Conservation (phyloP, 352 stramenopile genomes). For the Thalassiosira mediterranea region DNA sequence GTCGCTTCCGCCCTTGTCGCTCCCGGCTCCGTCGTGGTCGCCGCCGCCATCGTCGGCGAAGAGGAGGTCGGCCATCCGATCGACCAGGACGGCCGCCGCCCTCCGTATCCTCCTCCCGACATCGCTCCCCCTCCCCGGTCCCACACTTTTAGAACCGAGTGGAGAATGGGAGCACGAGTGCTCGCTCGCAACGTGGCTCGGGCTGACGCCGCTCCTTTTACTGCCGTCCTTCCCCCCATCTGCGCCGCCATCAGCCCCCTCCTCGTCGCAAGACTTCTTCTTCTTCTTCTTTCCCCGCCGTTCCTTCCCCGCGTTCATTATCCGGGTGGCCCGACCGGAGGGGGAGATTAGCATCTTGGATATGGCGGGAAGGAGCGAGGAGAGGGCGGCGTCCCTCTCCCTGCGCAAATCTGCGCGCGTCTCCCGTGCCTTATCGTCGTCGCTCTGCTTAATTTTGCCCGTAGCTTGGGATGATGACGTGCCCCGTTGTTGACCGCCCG, state of each 20-base stretch:
- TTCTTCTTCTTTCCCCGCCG: slow-evolving; percentile 18
- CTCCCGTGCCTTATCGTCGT: not conserved
- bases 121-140: too few species aligned
- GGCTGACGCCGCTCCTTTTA: too few species aligned
- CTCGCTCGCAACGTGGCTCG: too few species aligned
- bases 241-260: not conserved
- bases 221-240: not conserved
- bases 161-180: too few species aligned
- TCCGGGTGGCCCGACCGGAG: slow-evolving; percentile 13
- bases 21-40: not conserved
- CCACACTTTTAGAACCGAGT: too few species aligned
- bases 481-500: not conserved
- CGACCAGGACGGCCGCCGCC: not conserved
- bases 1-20: not conserved
- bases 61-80: not conserved
- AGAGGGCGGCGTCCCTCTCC: not conserved
- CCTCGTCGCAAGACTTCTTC: slow-evolving; percentile 18
- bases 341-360: slow-evolving; percentile 21
- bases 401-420: not conserved
- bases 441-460: too few species aligned
- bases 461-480: too few species aligned
- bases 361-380: slow-evolving; percentile 24
- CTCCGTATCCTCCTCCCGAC: too few species aligned
- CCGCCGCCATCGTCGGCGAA: not conserved
- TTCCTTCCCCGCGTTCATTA: slow-evolving; percentile 15